Conservation (phyloP, 192 early-diverging fungal species). For the Lunasporangiospora selenospora region DNA sequence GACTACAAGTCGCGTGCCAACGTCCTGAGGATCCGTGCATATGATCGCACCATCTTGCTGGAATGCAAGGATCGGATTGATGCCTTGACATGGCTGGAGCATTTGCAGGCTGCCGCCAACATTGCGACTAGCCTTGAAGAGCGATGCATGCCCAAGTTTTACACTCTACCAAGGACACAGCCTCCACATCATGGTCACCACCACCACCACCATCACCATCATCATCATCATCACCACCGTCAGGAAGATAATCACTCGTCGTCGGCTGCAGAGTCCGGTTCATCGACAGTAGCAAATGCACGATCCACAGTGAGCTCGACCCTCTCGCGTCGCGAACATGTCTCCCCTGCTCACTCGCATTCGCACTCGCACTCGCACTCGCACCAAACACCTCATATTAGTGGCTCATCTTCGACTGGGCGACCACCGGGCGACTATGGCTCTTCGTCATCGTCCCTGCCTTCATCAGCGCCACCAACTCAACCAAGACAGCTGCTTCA, state of each 20-base stretch:
- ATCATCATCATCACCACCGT: background rate
- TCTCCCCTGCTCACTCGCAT: too few relatives aligned
- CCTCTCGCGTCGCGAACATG: too few relatives aligned
- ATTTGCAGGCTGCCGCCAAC: conserved; percentile 55
- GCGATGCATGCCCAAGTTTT: conserved; percentile 55
- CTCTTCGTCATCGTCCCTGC: too few relatives aligned
- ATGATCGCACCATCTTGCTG: conserved; percentile 52
- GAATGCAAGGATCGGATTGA: conserved; percentile 48
- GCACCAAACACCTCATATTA: too few relatives aligned
- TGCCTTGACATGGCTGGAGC: conserved; percentile 50
- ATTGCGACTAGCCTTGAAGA: conserved; percentile 55
- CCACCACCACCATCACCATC: background rate
- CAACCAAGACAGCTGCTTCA: background rate
- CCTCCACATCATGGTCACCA: background rate
- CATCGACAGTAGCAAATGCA: too few relatives aligned
- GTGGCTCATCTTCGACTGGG: too few relatives aligned
- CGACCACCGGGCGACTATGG: too few relatives aligned
- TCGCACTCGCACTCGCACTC: too few relatives aligned
- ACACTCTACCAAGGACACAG: conserved; percentile 45
- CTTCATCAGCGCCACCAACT: background rate
- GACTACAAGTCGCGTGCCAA: conserved; percentile 55
- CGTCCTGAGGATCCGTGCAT: conserved; percentile 51
- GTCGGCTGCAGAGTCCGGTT: too few relatives aligned
- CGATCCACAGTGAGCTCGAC: too few relatives aligned
- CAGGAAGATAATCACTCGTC: background rate